Percentiles rank a stretch among this genome's conserved stretches.
phyloP scores from a whole-genome alignment of 2,329 filamentous ascomycete genomes.

The Tolypocladium nubicola region DNA sequence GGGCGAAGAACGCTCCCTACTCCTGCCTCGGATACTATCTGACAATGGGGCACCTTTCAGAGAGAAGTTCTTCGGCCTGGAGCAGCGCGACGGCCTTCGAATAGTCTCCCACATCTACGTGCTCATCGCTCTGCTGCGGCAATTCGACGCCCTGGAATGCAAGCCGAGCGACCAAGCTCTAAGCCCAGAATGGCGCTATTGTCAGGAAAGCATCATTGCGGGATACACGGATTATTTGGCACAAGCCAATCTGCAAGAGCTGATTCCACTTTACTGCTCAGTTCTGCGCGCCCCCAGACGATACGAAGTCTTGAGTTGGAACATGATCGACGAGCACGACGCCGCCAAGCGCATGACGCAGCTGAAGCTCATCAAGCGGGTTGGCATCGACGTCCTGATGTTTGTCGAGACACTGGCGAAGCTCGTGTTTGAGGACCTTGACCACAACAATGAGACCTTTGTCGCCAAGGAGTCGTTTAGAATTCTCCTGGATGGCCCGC shows the following conservation, averaged over 20 bases:
- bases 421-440: slow-evolving; percentile 39
- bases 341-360: slow-evolving; percentile 53
- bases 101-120: slow-evolving; percentile 57
- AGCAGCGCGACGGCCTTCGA: slow-evolving; percentile 54
- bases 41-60: slow-evolving; percentile 23
- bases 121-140: slow-evolving; percentile 57
- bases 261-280: slow-evolving; percentile 83
- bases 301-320: slow-evolving; percentile 62
- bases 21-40: slow-evolving; percentile 12
- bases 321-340: slow-evolving; percentile 64
- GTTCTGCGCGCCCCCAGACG: slow-evolving; percentile 55
- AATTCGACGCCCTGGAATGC: slow-evolving; percentile 27
- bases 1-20: slow-evolving; percentile 11
- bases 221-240: slow-evolving; percentile 75
- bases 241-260: slow-evolving; percentile 58
- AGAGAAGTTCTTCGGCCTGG: slow-evolving; percentile 40
- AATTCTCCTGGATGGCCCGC: slow-evolving; percentile 33
- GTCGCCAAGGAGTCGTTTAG: slow-evolving; percentile 35
- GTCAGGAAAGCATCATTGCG: slow-evolving; percentile 65
- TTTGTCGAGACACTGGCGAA: slow-evolving; percentile 62
- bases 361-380: slow-evolving; percentile 63
- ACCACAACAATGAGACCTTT: slow-evolving; percentile 17
- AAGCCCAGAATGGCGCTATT: slow-evolving; percentile 23
- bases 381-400: slow-evolving; percentile 59
- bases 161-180: slow-evolving; percentile 5